Base-by-base conservation (phyloP, 176 grass and related monocot genomes). In the Canna indica region DNA sequence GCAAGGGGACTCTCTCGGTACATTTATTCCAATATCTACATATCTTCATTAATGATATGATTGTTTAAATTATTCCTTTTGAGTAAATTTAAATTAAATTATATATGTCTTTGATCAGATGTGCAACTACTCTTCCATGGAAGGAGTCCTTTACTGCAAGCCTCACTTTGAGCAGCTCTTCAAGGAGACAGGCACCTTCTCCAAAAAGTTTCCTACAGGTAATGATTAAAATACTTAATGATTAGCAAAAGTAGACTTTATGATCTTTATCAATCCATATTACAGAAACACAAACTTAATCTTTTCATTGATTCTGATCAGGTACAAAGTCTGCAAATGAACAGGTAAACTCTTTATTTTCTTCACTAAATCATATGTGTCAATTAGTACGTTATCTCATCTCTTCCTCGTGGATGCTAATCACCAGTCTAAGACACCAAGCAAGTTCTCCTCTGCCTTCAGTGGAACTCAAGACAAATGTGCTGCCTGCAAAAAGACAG, bases 131-230 rank as follows among this genome's bases (percentile, higher is more conserved):
- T 96, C 88, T 47, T 96, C 91, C 78, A 96, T 96, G 91, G 91
- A 96, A 63, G 91, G 91, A 1, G 85, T 96, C 36, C 88, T 96
- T 28, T 96, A 96, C 76, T 96, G 91, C 76, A 96, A 96, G 78
- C 84, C 91, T 66, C 91, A 96, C 70, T 96, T 96, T 60, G 91
- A 96, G 88, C 91, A 96, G 78, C 88, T 96, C 69, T 96, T 96
- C 81, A 96, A 96, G 81, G 91, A 96, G 76, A 96, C 88, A 3
- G 91, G 91, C 64, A 88, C 83, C 47, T 96, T 96, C 78, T 84
- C 83, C 18, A 96, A 96, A 80, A 96, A 96, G 69, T 96, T 96
- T 39, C 73, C 38, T 48, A 35, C 44, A 64, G 70, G 59, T 63
- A 17, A 18, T 14, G 0, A 30, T 61, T n/a, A 9, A 57, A 22